Evolutionary conservation across 2,329 filamentous ascomycete genomes (phyloP), one percentile per base, ranked within the genome.

Genomic region (Myotisia sp.): DNA sequence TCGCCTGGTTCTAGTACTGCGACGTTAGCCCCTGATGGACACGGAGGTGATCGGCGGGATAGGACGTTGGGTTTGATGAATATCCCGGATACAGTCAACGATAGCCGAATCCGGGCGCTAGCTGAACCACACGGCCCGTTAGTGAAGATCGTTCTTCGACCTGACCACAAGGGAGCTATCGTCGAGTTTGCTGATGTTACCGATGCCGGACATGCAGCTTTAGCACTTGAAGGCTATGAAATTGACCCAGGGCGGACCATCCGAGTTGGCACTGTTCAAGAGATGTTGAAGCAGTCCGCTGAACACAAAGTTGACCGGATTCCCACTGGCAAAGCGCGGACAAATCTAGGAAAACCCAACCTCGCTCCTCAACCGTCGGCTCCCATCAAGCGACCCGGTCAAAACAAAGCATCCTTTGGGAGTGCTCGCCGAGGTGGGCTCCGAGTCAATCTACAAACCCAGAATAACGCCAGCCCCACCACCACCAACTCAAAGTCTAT

Each of bases 31-130:
- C 49, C 59, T 30, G 47, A 53, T 19, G 65, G 60, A 24, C 50
- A 59, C 29, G 47, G 54, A 19, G 44, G 50, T 16, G 63, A 66
- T 1, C 55, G 60, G 5, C 67, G 64, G 19, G 71, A 76, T 19
- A 76, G 84, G 34, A 90, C 82, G 1, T 68, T 95, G 32, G 79
- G 78, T 6, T 63, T 98, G 18, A 72, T 94, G 58, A 79, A 86
- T 42, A 64, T 98, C 1, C 84, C 90, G 0, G 90, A 95, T 50
- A 95, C 86, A 0, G 74, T 95, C 48, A 94, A 92, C 44, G 83
- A 92, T 48, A 74, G 80, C 1, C 82, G 86, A 19, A 73, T 98
- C 36, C 73, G 73, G 28, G 68, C 75, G 0, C 62, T 92, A 2
- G 74, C 80, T 6, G 78, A 84, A 45, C 68, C 74, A 1, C 68